Conservation (phyloP, 1,284 basidiomycete species). For the Athelia sp. region DNA sequence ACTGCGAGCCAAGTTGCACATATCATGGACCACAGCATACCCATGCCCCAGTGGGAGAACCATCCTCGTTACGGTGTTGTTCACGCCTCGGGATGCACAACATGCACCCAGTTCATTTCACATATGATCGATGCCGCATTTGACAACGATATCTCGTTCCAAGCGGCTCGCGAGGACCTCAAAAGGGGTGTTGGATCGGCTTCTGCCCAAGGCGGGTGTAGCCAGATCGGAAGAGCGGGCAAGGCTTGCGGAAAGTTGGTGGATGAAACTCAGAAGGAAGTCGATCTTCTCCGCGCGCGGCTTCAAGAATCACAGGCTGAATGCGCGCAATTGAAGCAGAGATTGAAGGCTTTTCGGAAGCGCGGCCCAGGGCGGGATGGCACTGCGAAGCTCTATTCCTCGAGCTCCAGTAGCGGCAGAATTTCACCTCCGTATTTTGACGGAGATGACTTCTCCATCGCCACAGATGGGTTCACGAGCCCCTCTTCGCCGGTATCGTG, state of each 20-base stretch:
- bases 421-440: slow-evolving; percentile 2
- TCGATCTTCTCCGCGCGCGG: slow-evolving; percentile 26
- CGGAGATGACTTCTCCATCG: slow-evolving; percentile 8
- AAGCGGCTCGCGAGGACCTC: background rate
- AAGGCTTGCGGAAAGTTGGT: slow-evolving; percentile 18
- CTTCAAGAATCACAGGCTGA: slow-evolving; percentile 30
- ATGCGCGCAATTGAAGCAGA: slow-evolving; percentile 17
- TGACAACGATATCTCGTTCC: background rate
- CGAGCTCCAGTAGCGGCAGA: slow-evolving; percentile 6
- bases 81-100: background rate
- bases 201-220: slow-evolving; percentile 16
- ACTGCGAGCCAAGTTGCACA: no score
- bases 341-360: no score
- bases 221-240: slow-evolving; percentile 9
- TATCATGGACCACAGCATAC: no score
- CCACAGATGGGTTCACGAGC: slow-evolving; percentile 6
- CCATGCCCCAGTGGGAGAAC: background rate
- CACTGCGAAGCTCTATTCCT: slow-evolving; percentile 11
- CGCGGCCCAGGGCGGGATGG: slow-evolving; percentile 22
- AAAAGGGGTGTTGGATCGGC: slow-evolving; percentile 22
- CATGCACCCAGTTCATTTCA: background rate
- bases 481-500: slow-evolving; percentile 3
- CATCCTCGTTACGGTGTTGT: background rate
- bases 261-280: slow-evolving; percentile 27
- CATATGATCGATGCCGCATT: background rate